Base-by-base conservation (phyloP, 495 filamentous ascomycete species). In the Neurospora sp. region DNA sequence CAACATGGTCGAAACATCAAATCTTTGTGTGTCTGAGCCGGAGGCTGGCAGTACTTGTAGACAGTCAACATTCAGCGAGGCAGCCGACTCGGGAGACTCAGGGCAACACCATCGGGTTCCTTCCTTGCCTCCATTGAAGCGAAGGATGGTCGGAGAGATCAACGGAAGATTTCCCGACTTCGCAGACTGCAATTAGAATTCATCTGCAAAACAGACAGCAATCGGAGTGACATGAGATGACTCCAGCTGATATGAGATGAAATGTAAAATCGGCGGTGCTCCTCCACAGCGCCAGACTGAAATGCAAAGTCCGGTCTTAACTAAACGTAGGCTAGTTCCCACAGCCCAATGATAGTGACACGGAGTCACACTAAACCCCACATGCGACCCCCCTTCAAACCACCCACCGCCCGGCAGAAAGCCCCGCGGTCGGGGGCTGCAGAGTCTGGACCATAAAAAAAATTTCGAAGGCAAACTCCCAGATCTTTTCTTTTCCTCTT, bases 401-500 rank as follows among this genome's bases (percentile, higher is more conserved):
- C 28, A 21, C 45, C 72, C 76, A 79, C 78, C 77, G 77, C 78
- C 78, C 73, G 54, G 48, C 71, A 24, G 24, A 38, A 34, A 73
- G 79, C 77, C 77, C 78, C 77, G 76, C 74, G 74, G 28, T 70
- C 48, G 34, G 54, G 72, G 66, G 69, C 69, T 39, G 28, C 69
- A 31, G 43, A 54, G 39, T 54, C 69, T 45, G 66, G 75, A 73
- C 54, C 54, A 77, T 71, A 75, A 79, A 79, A 81, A 79, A 73
- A 69, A 74, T 76, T 78, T 73, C 71, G 38, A 42, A 28, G 72
- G 70, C 36, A 10, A 77, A 48, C 73, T 74, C 73, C 59, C 62
- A 77, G 71, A 73, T 42, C 76, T 71, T 78, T 71, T 72, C 74
- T 78, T 73, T 75, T 76, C 59, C 71, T 73, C 74, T 78, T 78